Evolutionary conservation across 768 basidiomycete genomes (phyloP).

Genomic region (Inosperma sp.): DNA sequence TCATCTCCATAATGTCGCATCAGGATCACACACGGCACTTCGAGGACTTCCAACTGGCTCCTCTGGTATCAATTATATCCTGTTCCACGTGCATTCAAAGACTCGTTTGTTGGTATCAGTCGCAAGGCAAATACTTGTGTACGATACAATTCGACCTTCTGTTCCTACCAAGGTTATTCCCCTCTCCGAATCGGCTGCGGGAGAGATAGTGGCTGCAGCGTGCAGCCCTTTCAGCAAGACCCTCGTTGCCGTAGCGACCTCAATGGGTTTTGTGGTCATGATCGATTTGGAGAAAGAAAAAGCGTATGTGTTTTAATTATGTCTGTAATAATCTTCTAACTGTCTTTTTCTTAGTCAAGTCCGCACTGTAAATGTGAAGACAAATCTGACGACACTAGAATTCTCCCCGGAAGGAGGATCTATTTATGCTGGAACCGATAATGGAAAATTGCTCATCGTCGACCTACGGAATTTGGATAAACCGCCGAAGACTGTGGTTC

Average conservation of each 20-base stretch:
- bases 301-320: constrained; percentile 39
- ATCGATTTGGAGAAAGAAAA: constrained; percentile 75
- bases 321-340: constrained; percentile 1
- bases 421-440: constrained; percentile 60
- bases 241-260: constrained; percentile 54
- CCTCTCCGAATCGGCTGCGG: constrained; percentile 40
- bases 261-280: constrained; percentile 50
- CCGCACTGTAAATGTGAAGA: constrained; percentile 51
- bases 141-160: constrained; percentile 57
- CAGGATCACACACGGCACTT: constrained; percentile 50
- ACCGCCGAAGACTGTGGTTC: constrained; percentile 48
- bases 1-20: constrained; percentile 56
- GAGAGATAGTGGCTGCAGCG: constrained; percentile 51
- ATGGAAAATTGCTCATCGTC: constrained; percentile 57
- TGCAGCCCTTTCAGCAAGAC: constrained; percentile 78
- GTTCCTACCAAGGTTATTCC: constrained; percentile 49
- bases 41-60: constrained; percentile 42
- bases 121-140: constrained; percentile 52
- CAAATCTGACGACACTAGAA: constrained; percentile 50
- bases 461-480: constrained; percentile 65
- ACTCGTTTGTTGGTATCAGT: constrained; percentile 54
- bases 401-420: constrained; percentile 69
- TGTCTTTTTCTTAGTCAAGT: constrained; percentile 42
- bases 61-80: constrained; percentile 42
- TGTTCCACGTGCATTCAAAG: constrained; percentile 62